A percentile compares a stretch with the other conserved stretches of the same genome.
Conservation (phyloP, 495 filamentous ascomycete species). For the Penicillium ucsense region DNA sequence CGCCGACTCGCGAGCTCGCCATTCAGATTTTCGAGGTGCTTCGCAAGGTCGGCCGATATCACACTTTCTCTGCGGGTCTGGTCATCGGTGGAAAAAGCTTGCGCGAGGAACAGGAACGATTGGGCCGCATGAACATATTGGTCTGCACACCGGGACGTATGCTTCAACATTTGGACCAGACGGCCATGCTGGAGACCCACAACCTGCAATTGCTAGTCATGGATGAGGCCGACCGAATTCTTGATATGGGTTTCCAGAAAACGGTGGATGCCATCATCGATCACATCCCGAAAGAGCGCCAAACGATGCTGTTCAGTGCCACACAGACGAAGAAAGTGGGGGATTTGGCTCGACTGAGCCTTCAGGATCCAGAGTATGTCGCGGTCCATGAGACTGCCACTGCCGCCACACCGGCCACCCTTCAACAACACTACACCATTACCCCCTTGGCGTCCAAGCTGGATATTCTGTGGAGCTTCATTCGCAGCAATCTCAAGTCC, state of each 20-base stretch:
- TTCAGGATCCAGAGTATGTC: slow-evolving; percentile 89
- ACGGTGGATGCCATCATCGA: slow-evolving; percentile 90
- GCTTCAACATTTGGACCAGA: slow-evolving; percentile 93
- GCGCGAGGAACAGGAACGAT: slow-evolving; percentile 74
- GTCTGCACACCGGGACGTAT: slow-evolving; percentile 94
- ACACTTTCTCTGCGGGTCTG: slow-evolving; percentile 85
- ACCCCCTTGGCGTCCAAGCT: slow-evolving; percentile 79
- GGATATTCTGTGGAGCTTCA: slow-evolving; percentile 84
- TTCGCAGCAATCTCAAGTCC: slow-evolving; percentile 74
- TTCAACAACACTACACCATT: slow-evolving; percentile 87
- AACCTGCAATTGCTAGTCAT: slow-evolving; percentile 89
- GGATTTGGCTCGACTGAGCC: slow-evolving; percentile 78
- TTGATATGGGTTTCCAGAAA: slow-evolving; percentile 95
- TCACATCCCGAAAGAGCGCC: slow-evolving; percentile 75
- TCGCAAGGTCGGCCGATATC: slow-evolving; percentile 79
- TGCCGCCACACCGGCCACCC: slow-evolving; percentile 69
- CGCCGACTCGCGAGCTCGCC: slow-evolving; percentile 88
- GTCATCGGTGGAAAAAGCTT: slow-evolving; percentile 92
- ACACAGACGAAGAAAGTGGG: slow-evolving; percentile 93
- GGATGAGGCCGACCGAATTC: slow-evolving; percentile 91
- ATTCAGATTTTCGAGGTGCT: slow-evolving; percentile 97
- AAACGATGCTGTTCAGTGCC: slow-evolving; percentile 91
- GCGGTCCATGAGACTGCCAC: slow-evolving; percentile 78
- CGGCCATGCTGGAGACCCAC: slow-evolving; percentile 77
- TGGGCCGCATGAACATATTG: slow-evolving; percentile 93